Evolutionary conservation across 2,329 filamentous ascomycete genomes (phyloP).

Genomic region (Aureobasidium leucospermi): DNA sequence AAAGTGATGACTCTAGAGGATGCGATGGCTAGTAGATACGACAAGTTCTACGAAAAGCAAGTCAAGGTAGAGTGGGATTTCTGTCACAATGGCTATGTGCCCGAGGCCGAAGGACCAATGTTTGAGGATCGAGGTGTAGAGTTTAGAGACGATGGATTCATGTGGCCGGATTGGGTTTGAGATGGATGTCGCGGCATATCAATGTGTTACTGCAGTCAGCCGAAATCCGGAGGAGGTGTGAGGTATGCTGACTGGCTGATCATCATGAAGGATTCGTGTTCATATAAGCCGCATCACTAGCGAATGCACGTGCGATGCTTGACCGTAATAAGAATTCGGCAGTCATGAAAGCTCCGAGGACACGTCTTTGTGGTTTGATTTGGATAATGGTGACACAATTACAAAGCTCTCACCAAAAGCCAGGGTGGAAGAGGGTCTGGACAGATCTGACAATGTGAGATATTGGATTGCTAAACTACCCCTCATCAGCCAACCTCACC

Average conservation of each 20-base stretch:
- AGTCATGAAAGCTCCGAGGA: too few species aligned
- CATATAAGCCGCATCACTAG: too few species aligned
- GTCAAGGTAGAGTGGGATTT: conserved; percentile 38
- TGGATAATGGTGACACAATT: too few species aligned
- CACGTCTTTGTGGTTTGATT: too few species aligned
- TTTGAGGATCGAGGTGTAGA: neutral
- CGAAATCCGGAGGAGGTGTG: too few species aligned
- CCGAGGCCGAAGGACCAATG: conserved; percentile 13
- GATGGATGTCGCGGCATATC: neutral
- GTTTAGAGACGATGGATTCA: neutral
- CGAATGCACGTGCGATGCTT: too few species aligned
- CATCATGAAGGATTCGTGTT: too few species aligned
- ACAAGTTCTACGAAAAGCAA: conserved; percentile 27
- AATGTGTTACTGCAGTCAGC: neutral
- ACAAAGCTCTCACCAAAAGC: too few species aligned
- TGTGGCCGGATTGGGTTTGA: conserved; percentile 9
- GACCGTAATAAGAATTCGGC: too few species aligned
- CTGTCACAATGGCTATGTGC: conserved; percentile 14
- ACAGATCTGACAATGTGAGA: neutral
- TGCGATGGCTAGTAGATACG: conserved; percentile 22
- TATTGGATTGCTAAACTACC: neutral
- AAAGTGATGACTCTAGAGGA: conserved; percentile 22
- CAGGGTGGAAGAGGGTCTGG: too few species aligned
- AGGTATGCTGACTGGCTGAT: too few species aligned
- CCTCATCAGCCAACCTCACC: neutral